Evolutionary conservation across 2,329 filamentous ascomycete species (phyloP), one percentile per base, ranked within the genome.

Genomic region (Blastomyces parvus): DNA sequence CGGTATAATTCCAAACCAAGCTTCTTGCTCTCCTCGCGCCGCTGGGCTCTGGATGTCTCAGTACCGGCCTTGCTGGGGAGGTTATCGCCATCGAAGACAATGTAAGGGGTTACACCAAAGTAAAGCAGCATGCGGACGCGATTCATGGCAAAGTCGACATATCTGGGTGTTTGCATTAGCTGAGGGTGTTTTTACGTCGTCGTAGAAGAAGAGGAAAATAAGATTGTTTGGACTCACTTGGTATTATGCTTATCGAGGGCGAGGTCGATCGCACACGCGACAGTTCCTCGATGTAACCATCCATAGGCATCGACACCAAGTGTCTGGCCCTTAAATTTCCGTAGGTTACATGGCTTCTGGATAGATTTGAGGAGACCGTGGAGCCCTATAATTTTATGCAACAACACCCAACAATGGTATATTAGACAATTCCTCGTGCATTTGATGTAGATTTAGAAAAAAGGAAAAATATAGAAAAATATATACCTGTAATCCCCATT

Each of bases 271-370:
- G 93, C 91, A 79, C 93, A 97, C 59, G 90, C 85, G 67, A 95
- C 87, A 57, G 91, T 91, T 62, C 92, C 95, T 69, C 94, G 88
- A 76, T 99, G 94, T 62, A 99, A 86, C 94, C 95, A 99, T 74
- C 93, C 94, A 82, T 99, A 99, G 63, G 89, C 93, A 76, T 99
- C 94, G 44, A 99, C 87, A n/a, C 89, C 95, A 57, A 99, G 83
- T 1, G 89, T 96, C 77, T 96, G 87, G 60, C 93, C 94, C 14
- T 84, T 80, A 75, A 89, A 97, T 71, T 91, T 91, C 74, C 91
- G 95, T 65, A 99, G 82, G 69, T 90, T 89, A 60, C 86, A 89
- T 72, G 89, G 89, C 72, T 89, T 91, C 65, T 99, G 94, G 62
- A 99, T 97, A 56, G 94, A 97, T 78, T 97, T 97, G 65, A 99